Base-by-base conservation (phyloP, 805 yeast genomes). In the Groenewaldozyma salmanticensis region DNA sequence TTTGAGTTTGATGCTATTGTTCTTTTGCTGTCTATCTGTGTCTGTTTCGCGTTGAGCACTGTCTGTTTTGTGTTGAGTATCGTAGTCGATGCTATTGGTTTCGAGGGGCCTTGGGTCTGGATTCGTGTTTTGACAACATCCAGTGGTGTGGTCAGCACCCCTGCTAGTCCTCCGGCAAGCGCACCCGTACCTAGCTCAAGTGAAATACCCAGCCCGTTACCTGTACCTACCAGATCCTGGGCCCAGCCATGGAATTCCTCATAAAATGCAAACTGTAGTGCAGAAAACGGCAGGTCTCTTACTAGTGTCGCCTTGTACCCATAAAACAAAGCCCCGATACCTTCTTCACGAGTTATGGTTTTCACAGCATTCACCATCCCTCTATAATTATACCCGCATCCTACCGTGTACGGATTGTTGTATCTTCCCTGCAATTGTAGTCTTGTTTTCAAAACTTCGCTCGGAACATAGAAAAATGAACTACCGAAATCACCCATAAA, bases 271-370 rank as follows among this genome's bases (percentile, higher is more conserved):
- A 92, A 81, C 58, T 92, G 98, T 39, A 92, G 68, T 1, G 96
- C 97, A 51, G 95, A 82, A 61, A 92, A 92, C 4, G 99, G 99
- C 50, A 92, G 65, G 57, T 92, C 99, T 48, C 99, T 74, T 17
- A 81, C 75, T 45, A 92, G 65, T 0, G 99, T 92, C 21, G 96
- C 97, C 59, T 83, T 87, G 64, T 90, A 92, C 0, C 99, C 99
- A 59, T 74, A 85, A 44, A 83, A 82, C 47, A 92, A 67, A 0
- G 96, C 79, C 9, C 70, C 63, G 37, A 70, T 58, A 7, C 97
- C 97, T 64, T 92, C 98, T 0, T 61, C 64, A 39, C 65, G 64
- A 1, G 75, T 62, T 3, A 92, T 80, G 1, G 84, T 75, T 11
- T 54, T 49, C 1, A 81, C 65, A 1, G 97, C 96, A 62, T 85